Conservation (phyloP, 495 filamentous ascomycete genomes). For the Aspergillus panamensis region DNA sequence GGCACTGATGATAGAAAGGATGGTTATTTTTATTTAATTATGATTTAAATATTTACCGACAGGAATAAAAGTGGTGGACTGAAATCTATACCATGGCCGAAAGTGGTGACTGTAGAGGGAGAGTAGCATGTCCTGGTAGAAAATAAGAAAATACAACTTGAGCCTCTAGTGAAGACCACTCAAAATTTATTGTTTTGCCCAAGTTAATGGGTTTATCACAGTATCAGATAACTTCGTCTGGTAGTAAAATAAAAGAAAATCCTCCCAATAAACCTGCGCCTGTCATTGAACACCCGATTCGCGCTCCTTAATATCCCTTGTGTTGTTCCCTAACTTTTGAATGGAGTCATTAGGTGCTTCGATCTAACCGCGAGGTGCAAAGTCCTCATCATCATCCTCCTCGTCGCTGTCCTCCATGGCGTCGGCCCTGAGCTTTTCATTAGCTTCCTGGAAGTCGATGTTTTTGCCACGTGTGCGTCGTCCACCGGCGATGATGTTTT, state of each 20-base stretch:
- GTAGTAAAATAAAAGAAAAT: conserved; percentile 7
- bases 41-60: no score
- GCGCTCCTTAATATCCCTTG: conserved; percentile 17
- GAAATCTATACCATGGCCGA: no score
- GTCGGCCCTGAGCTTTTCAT: conserved; percentile 53
- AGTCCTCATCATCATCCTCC: conserved; percentile 70
- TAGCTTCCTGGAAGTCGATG: conserved; percentile 80
- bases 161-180: not conserved
- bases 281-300: conserved; percentile 16
- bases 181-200: not conserved
- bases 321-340: conserved; percentile 5
- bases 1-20: no score
- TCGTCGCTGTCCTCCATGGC: conserved; percentile 64
- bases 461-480: conserved; percentile 81
- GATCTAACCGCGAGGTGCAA: conserved; percentile 37
- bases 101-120: no score
- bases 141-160: no score
- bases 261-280: conserved; percentile 20
- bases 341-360: conserved; percentile 10
- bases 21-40: no score
- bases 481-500: conserved; percentile 76
- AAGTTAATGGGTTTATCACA: not conserved
- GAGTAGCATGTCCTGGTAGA: not conserved
- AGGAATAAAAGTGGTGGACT: no score
- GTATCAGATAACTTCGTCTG: conserved; percentile 2